phyloP scores from a whole-genome alignment of 2,329 filamentous ascomycete species.

The Aaosphaeria pasadenensis region DNA sequence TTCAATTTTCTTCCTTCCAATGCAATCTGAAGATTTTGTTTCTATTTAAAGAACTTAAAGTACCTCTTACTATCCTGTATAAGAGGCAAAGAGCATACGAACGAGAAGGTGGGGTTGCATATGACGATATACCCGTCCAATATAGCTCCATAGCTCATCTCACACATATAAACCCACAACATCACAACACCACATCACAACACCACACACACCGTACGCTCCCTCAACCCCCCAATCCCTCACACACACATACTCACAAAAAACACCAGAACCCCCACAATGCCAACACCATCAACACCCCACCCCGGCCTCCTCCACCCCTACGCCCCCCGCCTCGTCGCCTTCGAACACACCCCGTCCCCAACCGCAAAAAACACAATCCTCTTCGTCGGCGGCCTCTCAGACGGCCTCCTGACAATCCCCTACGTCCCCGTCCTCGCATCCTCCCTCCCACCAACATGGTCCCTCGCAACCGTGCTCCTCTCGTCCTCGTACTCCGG shows the following conservation, averaged over 20 bases:
- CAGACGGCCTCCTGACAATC: slow-evolving; percentile 66
- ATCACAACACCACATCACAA: too few species aligned
- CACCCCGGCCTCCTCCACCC: slow-evolving; percentile 41
- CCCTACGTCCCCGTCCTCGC: slow-evolving; percentile 55
- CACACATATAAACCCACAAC: too few species aligned
- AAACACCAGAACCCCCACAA: neutral
- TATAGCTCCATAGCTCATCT: too few species aligned
- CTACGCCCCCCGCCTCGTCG: slow-evolving; percentile 40
- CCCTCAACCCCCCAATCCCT: too few species aligned
- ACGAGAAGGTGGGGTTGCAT: too few species aligned
- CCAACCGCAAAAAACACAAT: slow-evolving; percentile 52
- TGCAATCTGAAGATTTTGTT: too few species aligned
- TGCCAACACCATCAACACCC: slow-evolving; percentile 17
- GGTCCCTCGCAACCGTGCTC: slow-evolving; percentile 52
- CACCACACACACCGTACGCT: too few species aligned
- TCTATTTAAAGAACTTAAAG: too few species aligned
- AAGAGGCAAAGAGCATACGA: too few species aligned
- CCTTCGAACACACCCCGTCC: slow-evolving; percentile 43
- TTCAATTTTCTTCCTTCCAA: too few species aligned
- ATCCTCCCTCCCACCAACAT: slow-evolving; percentile 46
- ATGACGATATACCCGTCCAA: too few species aligned
- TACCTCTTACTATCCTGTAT: too few species aligned
- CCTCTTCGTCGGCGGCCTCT: slow-evolving; percentile 68
- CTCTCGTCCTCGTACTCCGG: slow-evolving; percentile 53
- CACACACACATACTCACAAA: neutral